Conservation (phyloP, 768 basidiomycete species). For the Mycena floridula region DNA sequence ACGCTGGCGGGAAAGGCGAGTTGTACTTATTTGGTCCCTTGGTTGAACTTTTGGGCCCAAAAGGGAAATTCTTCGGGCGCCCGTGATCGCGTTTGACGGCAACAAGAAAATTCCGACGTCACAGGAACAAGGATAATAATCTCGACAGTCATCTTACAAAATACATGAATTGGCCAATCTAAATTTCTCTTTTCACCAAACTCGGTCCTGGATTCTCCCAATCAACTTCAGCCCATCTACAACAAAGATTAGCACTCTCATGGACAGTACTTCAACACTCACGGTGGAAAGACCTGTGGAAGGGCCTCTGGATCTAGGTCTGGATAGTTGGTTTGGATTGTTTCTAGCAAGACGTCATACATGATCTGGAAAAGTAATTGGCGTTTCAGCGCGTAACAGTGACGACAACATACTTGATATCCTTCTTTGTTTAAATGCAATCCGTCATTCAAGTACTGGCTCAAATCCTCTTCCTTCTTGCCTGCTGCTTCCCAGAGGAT, state of each 20-base stretch:
- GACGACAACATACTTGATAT: conserved; percentile 49
- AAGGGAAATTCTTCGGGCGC: no score
- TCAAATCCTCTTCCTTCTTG: conserved; percentile 45
- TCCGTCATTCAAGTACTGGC: conserved; percentile 61
- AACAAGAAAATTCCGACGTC: no score
- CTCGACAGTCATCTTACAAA: no score
- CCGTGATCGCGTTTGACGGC: no score
- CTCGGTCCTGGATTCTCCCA: conserved; percentile 11
- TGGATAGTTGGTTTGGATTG: conserved; percentile 53
- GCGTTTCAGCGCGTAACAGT: neutral
- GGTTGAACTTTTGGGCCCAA: no score
- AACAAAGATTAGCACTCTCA: no score
- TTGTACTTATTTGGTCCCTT: no score
- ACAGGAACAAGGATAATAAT: no score
- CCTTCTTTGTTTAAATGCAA: conserved; percentile 75
- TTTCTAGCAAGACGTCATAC: conserved; percentile 53
- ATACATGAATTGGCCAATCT: no score
- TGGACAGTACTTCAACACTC: conserved; percentile 28
- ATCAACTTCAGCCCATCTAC: conserved; percentile 34
- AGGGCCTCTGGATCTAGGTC: conserved; percentile 65
- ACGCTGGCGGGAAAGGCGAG: no score
- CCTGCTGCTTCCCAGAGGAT: conserved; percentile 71
- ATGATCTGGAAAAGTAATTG: conserved; percentile 41
- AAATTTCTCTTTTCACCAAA: neutral
- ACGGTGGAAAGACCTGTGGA: conserved; percentile 54